phyloP scores from a whole-genome alignment of 768 basidiomycete species.

The Cystofilobasidium bisporidii region DNA sequence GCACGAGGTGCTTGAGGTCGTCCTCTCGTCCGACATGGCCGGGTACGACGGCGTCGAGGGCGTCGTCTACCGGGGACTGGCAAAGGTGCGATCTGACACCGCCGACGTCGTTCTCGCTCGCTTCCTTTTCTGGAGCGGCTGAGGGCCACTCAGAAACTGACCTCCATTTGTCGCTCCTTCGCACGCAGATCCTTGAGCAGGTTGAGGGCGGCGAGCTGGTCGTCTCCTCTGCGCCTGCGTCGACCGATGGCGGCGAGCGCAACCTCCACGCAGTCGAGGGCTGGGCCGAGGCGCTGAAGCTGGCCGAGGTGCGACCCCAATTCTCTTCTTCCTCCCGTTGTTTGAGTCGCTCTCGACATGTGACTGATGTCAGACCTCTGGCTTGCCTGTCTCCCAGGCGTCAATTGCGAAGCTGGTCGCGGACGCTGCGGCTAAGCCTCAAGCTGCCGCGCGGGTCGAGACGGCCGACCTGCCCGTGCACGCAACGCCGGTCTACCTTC shows the following conservation, averaged over 20 bases:
- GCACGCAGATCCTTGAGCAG: constrained; percentile 74
- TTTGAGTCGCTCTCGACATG: too few relatives aligned
- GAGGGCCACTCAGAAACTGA: too few relatives aligned
- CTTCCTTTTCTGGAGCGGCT: too few relatives aligned
- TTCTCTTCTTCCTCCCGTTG: neutral
- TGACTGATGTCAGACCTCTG: too few relatives aligned
- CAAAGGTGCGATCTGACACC: constrained; percentile 56
- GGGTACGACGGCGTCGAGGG: constrained; percentile 93
- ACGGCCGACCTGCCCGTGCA: constrained; percentile 32
- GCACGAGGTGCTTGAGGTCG: constrained; percentile 93
- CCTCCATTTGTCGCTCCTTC: neutral
- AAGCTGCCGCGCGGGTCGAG: neutral
- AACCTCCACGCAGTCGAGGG: constrained; percentile 76
- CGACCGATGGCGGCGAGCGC: constrained; percentile 60
- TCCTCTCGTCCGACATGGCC: constrained; percentile 90
- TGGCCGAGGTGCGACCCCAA: constrained; percentile 56
- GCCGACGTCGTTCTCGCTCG: too few relatives aligned
- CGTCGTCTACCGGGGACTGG: constrained; percentile 78
- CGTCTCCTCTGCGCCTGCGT: constrained; percentile 48
- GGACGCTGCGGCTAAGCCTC: constrained; percentile 37
- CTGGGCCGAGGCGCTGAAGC: constrained; percentile 70
- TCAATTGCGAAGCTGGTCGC: constrained; percentile 67
- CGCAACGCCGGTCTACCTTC: constrained; percentile 76
- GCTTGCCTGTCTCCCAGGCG: constrained; percentile 47
- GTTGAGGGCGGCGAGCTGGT: constrained; percentile 84